Percentiles rank a stretch among this genome's conserved stretches.
These are phyloP conservation scores for Antitrichia curtipendula DNA, from an alignment of 225 moss, liverwort and hornwort genomes.

Conservation along the genomic window DNA sequence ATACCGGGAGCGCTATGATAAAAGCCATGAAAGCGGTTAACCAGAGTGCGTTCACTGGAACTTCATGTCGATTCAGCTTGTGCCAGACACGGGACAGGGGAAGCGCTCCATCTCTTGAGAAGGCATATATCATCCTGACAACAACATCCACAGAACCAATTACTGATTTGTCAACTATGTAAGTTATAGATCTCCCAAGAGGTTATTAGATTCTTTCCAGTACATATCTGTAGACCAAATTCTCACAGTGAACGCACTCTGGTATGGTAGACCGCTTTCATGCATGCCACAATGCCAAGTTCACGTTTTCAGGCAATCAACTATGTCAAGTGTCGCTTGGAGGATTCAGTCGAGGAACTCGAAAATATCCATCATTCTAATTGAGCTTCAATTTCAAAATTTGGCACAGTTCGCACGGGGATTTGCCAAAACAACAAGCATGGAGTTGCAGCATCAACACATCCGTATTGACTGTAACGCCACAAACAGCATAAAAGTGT, in stretches of 20 bases:
- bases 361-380: background rate
- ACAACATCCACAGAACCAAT: background rate
- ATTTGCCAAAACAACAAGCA: background rate
- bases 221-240: too few relatives aligned
- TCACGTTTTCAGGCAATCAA: background rate
- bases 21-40: conserved; percentile 44
- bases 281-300: background rate
- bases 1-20: conserved; percentile 31
- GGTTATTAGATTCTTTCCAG: background rate
- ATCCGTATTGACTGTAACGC: background rate
- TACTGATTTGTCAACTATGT: background rate
- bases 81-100: conserved; percentile 47
- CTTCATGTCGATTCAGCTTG: conserved; percentile 30
- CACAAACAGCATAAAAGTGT: background rate
- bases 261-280: background rate
- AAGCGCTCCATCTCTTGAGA: conserved; percentile 74
- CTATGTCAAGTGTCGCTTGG: too few relatives aligned
- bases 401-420: background rate
- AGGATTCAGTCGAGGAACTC: background rate
- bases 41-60: conserved; percentile 61
- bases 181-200: background rate
- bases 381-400: background rate
- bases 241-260: background rate
- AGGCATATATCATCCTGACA: conserved; percentile 67
- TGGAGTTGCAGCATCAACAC: background rate